phyloP scores from a whole-genome alignment of 108 stramenopile species.

The Cyclotella atomus region DNA sequence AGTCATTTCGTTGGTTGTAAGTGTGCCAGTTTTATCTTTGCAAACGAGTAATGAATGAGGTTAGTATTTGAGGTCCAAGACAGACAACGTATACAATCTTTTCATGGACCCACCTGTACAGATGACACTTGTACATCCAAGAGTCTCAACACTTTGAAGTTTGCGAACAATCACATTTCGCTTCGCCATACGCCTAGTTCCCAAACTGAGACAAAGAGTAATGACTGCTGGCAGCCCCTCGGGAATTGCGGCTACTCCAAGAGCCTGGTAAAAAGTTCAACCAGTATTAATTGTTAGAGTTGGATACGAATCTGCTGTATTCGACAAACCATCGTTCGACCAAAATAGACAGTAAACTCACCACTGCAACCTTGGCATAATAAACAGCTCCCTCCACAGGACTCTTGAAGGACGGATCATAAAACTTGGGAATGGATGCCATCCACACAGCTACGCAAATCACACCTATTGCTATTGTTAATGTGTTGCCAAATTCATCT shows the following conservation, averaged over 20 bases:
- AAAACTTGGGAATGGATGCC: slow-evolving; percentile 88
- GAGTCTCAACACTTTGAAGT: slow-evolving; percentile 95
- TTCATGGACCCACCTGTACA: slow-evolving; percentile 53
- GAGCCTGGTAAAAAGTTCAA: too few relatives aligned
- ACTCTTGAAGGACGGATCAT: slow-evolving; percentile 76
- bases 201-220: slow-evolving; percentile 94
- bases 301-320: too few relatives aligned
- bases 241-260: slow-evolving; percentile 98
- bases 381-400: slow-evolving; percentile 87
- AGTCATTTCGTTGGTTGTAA: slow-evolving; percentile 99
- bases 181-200: slow-evolving; percentile 92
- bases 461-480: slow-evolving; percentile 92
- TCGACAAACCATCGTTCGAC: too few relatives aligned
- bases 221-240: slow-evolving; percentile 98
- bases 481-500: slow-evolving; percentile 94
- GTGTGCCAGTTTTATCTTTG: slow-evolving; percentile 97
- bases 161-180: slow-evolving; percentile 88
- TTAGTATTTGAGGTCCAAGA: background rate
- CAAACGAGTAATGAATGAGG: background rate
- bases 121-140: slow-evolving; percentile 95
- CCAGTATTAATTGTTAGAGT: too few relatives aligned
- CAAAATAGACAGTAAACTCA: too few relatives aligned
- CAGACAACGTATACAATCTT: background rate
- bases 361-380: slow-evolving; percentile 97
- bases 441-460: slow-evolving; percentile 94